These are phyloP conservation scores for Pythium diclinum DNA, from an alignment of 352 stramenopile species.

Conservation along the genomic window DNA sequence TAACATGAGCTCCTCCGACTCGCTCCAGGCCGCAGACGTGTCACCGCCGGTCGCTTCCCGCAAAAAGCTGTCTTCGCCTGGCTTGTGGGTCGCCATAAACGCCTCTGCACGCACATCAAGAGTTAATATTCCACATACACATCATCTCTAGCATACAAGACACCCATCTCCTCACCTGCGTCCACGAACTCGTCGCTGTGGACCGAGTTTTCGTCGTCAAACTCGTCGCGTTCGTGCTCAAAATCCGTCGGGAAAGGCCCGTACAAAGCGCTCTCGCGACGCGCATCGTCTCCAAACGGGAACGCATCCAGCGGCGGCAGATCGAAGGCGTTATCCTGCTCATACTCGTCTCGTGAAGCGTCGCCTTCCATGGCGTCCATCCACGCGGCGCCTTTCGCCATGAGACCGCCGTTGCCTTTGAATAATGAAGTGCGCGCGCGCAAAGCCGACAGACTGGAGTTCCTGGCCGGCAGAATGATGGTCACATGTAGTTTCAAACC, in stretches of 20 bases:
- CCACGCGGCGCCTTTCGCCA: background rate
- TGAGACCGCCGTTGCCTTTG: constrained; percentile 4
- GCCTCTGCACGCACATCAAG: constrained; percentile 13
- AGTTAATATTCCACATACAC: background rate
- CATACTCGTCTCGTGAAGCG: constrained; percentile 5
- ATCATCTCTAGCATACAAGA: background rate
- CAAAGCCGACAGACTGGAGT: constrained; percentile 5
- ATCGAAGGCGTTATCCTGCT: constrained; percentile 31
- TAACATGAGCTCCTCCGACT: constrained; percentile 26
- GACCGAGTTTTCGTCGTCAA: constrained; percentile 23
- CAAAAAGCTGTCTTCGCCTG: constrained; percentile 27
- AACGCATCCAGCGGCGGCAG: constrained; percentile 38
- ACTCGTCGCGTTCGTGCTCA: background rate
- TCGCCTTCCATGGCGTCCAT: constrained; percentile 8
- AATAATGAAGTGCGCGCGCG: constrained; percentile 4
- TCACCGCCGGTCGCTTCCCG: constrained; percentile 20
- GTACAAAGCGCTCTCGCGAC: background rate
- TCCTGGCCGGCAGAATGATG: constrained; percentile 20
- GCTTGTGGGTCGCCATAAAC: constrained; percentile 23
- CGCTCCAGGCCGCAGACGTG: constrained; percentile 27
- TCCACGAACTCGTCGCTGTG: constrained; percentile 68
- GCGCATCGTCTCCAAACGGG: constrained; percentile 7
- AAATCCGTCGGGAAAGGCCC: constrained; percentile 4
- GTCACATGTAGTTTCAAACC: constrained; percentile 6
- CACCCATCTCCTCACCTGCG: constrained; percentile 40